A percentile compares a stretch with the other conserved stretches of the same genome.
phyloP scores from a whole-genome alignment of 208 protist species.

The Crithidia thermophila region DNA sequence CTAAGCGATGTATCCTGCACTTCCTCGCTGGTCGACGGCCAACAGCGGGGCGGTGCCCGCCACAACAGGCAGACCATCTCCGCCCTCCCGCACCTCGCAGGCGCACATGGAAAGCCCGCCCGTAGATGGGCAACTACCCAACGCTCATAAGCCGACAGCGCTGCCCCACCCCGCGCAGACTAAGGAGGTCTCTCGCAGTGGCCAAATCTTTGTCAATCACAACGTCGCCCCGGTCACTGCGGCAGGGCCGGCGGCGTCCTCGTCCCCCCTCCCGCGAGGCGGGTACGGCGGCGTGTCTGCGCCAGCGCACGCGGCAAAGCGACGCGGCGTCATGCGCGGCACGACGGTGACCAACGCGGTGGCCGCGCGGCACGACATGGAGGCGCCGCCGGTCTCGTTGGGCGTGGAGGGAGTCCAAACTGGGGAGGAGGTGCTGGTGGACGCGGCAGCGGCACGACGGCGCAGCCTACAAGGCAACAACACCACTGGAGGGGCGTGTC shows the following conservation, averaged over 20 bases:
- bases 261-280: too few species aligned
- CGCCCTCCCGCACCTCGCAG: not conserved
- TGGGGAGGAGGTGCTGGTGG: slow-evolving; percentile 57
- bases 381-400: slow-evolving; percentile 11
- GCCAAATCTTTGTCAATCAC: slow-evolving; percentile 27
- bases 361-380: not conserved
- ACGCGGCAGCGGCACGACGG: slow-evolving; percentile 13
- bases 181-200: slow-evolving; percentile 7
- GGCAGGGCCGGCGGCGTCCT: not conserved
- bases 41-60: not conserved
- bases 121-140: not conserved
- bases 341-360: slow-evolving; percentile 1
- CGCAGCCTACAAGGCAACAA: slow-evolving; percentile 11
- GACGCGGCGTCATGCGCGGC: slow-evolving; percentile 16
- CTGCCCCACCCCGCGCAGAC: slow-evolving; percentile 1
- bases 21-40: slow-evolving; percentile 19
- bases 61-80: not conserved
- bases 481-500: not conserved
- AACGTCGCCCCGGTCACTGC: not conserved
- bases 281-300: too few species aligned
- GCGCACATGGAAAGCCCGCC: not conserved
- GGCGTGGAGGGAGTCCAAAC: slow-evolving; percentile 72
- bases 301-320: slow-evolving; percentile 2
- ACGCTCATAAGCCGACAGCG: too few species aligned
- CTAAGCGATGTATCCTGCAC: slow-evolving; percentile 23